Percentiles rank a stretch among this genome's conserved stretches.
These are phyloP conservation scores for Dipteronia dyeriana DNA, from an alignment of 345 rosid species.

Conservation along the genomic window DNA sequence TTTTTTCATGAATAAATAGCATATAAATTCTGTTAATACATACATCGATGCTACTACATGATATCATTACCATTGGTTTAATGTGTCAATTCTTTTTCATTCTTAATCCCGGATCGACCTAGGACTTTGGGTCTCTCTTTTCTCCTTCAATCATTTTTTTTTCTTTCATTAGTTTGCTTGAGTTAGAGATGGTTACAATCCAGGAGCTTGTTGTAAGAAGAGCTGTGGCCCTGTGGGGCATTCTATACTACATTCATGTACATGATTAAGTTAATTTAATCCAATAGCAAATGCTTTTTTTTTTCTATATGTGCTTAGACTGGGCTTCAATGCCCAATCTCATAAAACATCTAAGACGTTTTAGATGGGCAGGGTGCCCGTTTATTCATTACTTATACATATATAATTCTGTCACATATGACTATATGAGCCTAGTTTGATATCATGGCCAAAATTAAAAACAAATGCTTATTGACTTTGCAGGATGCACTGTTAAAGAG, in stretches of 20 bases:
- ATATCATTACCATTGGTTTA: not conserved
- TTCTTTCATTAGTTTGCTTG: not conserved
- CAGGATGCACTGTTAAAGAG: slow-evolving; percentile 95
- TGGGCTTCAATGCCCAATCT: not conserved
- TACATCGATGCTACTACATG: not conserved
- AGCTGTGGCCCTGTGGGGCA: not conserved
- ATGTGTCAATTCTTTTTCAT: not conserved
- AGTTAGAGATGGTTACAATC: not conserved
- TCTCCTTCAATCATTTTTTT: not conserved
- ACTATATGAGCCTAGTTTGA: not conserved
- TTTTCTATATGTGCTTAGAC: not conserved
- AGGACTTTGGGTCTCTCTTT: not conserved
- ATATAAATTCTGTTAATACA: not conserved
- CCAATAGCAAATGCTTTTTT: not conserved
- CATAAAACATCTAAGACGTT: not conserved
- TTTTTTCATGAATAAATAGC: not conserved
- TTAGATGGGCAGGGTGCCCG: not conserved
- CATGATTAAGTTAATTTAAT: not conserved
- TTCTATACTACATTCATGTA: not conserved
- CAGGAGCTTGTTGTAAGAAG: not conserved
- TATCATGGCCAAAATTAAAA: slow-evolving; percentile 15
- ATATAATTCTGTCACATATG: not conserved
- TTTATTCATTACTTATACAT: not conserved
- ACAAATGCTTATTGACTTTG: slow-evolving; percentile 26
- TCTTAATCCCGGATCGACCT: not conserved